These are phyloP conservation scores for Debaryomyces hansenii DNA, from an alignment of 805 yeast genomes.

Conservation along the genomic window DNA sequence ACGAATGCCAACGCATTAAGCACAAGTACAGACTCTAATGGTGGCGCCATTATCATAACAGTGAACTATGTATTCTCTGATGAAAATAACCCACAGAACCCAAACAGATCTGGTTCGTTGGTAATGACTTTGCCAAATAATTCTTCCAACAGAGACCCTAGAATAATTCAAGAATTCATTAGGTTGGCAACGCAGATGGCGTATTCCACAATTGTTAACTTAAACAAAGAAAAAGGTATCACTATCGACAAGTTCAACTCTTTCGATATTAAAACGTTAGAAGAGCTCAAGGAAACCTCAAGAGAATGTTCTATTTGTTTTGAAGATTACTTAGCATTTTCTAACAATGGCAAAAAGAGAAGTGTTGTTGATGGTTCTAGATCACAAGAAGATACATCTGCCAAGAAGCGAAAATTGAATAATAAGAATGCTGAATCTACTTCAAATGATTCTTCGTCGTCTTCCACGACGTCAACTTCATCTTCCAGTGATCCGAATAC, in stretches of 20 bases:
- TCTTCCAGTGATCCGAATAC: neutral
- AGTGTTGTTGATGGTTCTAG: conserved; percentile 7
- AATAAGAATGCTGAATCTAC: neutral
- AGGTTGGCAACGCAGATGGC: conserved; percentile 72
- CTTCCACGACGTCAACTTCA: conserved; percentile 2
- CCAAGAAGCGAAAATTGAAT: conserved; percentile 10
- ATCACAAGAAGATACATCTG: conserved; percentile 8
- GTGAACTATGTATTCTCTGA: conserved; percentile 45
- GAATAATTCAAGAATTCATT: conserved; percentile 58
- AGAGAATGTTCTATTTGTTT: conserved; percentile 64
- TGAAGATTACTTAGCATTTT: conserved; percentile 44
- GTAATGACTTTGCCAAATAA: conserved; percentile 69
- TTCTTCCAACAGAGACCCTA: conserved; percentile 58
- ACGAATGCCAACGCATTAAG: conserved; percentile 2
- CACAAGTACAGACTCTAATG: conserved; percentile 6
- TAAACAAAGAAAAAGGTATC: conserved; percentile 52
- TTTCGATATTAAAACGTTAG: conserved; percentile 36
- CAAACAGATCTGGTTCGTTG: conserved; percentile 55
- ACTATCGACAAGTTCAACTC: conserved; percentile 52
- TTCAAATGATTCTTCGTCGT: neutral
- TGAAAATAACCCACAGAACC: conserved; percentile 35
- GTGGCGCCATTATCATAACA: conserved; percentile 42
- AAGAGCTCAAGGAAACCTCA: conserved; percentile 1
- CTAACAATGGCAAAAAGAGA: conserved; percentile 7
- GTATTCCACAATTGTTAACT: conserved; percentile 56